These are phyloP conservation scores for Plectosphaerella plurivora DNA, from an alignment of 2,329 filamentous ascomycete species.

Conservation along the genomic window DNA sequence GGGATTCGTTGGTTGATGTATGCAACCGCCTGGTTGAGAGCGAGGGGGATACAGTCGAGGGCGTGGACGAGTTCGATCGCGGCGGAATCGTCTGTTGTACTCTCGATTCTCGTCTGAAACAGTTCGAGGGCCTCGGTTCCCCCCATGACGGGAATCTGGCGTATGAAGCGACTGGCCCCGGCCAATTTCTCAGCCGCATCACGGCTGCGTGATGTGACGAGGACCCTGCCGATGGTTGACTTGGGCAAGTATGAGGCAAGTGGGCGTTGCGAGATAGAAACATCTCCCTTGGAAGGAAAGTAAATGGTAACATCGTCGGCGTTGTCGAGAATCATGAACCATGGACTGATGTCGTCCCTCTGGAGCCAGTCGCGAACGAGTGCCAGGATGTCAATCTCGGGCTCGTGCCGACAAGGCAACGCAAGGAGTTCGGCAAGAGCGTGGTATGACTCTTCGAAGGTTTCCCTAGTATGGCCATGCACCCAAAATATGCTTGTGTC, in stretches of 20 bases:
- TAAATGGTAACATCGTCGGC: conserved; percentile 6
- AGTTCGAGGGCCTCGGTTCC: not conserved
- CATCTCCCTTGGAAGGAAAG: not conserved
- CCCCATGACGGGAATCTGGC: not conserved
- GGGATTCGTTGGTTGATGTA: conserved; percentile 19
- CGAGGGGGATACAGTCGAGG: conserved; percentile 23
- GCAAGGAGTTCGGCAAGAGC: conserved; percentile 3
- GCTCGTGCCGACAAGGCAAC: conserved; percentile 7
- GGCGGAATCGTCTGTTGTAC: not conserved
- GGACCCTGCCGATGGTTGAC: conserved; percentile 7
- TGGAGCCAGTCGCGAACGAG: conserved; percentile 15
- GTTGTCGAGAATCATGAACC: conserved; percentile 13
- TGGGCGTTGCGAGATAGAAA: not conserved
- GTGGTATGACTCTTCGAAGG: conserved; percentile 4
- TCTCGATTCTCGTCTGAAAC: not conserved
- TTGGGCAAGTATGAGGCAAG: conserved; percentile 12
- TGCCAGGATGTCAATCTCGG: conserved; percentile 11
- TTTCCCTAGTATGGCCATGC: not conserved
- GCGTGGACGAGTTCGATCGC: not conserved
- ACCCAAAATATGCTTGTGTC: conserved; percentile 10
- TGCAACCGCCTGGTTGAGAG: conserved; percentile 21
- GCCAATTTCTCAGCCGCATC: conserved; percentile 10
- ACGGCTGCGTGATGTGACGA: conserved; percentile 12
- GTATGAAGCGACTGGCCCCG: conserved; percentile 1
- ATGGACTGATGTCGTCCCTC: conserved; percentile 1